Evolutionary conservation across 2,329 filamentous ascomycete genomes (phyloP).

Genomic region (Xylariaceae sp.): DNA sequence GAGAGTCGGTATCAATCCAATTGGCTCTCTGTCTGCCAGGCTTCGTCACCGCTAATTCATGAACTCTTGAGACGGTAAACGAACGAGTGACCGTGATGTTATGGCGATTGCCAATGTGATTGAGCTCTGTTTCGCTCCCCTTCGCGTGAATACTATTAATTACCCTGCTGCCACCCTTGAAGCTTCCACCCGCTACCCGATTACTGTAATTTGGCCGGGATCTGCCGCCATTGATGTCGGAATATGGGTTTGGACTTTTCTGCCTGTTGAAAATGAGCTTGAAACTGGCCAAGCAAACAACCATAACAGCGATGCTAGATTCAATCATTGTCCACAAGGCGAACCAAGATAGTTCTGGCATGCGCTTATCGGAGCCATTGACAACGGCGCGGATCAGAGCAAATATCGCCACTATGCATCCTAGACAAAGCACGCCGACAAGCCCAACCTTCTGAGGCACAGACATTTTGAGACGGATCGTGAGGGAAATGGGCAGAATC

Average conservation of each 20-base stretch:
- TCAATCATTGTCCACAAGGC: conserved; percentile 1
- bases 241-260: not conserved
- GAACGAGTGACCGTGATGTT: not conserved
- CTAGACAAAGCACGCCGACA: not conserved
- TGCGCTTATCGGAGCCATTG: not conserved
- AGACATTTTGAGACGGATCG: too few species aligned
- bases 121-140: not conserved
- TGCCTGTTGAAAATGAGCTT: not conserved
- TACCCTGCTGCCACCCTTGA: not conserved
- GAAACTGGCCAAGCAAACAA: not conserved
- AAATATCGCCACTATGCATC: not conserved
- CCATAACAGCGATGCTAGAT: not conserved
- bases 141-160: not conserved
- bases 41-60: not conserved
- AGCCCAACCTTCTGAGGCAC: not conserved
- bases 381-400: not conserved
- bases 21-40: not conserved
- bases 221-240: not conserved
- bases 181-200: not conserved
- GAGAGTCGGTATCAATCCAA: not conserved
- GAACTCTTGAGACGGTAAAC: not conserved
- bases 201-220: not conserved
- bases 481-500: too few species aligned
- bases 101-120: not conserved
- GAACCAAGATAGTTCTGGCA: not conserved